These are phyloP conservation scores for Plantago ovata DNA, from an alignment of 257 asterid species.

Conservation along the genomic window DNA sequence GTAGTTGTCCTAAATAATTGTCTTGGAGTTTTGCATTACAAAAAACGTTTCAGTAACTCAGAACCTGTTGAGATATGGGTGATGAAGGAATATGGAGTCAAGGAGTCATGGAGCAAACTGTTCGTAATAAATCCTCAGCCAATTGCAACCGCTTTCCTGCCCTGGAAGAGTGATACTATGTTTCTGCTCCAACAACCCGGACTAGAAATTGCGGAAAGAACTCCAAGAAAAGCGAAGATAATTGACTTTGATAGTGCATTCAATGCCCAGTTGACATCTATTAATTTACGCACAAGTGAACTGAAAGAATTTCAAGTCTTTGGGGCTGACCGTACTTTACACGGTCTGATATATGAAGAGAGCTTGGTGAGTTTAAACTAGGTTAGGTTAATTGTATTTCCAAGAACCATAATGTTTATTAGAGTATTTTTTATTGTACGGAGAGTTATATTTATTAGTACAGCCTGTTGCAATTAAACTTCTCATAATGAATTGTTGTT, in stretches of 20 bases:
- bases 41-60: background rate
- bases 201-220: background rate
- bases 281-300: background rate
- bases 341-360: background rate
- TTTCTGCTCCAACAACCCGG: too few relatives aligned
- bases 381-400: too few relatives aligned
- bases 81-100: slow-evolving; percentile 6
- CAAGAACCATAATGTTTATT: too few relatives aligned
- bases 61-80: background rate
- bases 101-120: slow-evolving; percentile 9
- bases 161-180: too few relatives aligned
- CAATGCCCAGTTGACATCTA: background rate
- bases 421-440: too few relatives aligned
- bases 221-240: background rate
- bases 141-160: too few relatives aligned
- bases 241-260: background rate
- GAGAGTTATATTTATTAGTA: too few relatives aligned
- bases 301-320: background rate
- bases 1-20: background rate
- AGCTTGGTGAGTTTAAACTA: too few relatives aligned
- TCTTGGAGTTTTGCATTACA: background rate
- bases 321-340: background rate
- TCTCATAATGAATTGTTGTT: too few relatives aligned
- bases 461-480: too few relatives aligned
- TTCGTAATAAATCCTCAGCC: too few relatives aligned